Base-by-base conservation (phyloP, 176 grass and related monocot species). In the Bonia amplexicaulis region DNA sequence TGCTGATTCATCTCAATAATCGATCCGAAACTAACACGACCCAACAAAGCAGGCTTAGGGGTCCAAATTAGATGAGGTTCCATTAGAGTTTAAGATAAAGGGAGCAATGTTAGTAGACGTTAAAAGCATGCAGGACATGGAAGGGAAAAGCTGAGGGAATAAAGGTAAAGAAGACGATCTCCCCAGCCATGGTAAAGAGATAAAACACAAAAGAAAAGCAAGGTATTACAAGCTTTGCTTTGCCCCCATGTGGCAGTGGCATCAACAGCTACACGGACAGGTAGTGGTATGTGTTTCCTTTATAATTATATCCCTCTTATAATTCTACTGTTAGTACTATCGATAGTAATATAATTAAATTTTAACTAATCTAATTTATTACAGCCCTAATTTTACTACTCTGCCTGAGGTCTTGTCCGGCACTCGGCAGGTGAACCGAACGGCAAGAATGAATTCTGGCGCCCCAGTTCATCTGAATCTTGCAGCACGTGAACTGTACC, bases 31-130 rank as follows among this genome's bases (percentile, higher is more conserved):
- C 61, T 8, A 64, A 16, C 26, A 64, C 6, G 13, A 31, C 0
- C 12, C 31, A 13, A 57, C 20, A 11, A 20, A 27, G 46, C 3
- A 20, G 61, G 71, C 3, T n/a, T n/a, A n/a, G n/a, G n/a, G n/a
- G n/a, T n/a, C n/a, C n/a, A n/a, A n/a, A n/a, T n/a, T n/a, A n/a
- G n/a, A n/a, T n/a, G n/a, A n/a, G n/a, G n/a, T n/a, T n/a, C n/a
- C n/a, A n/a, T n/a, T n/a, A 66, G 45, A 47, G 47, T 81, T 87
- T n/a, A 64, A 88, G 83, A n/a, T 54, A 83, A 88, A 83, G 76
- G 6, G 54, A 45, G 7, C 33, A 54, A 63, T 76, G 6, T 40
- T 73, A 62, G 8, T 52, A 76, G 64, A 77, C 77, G 86, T 8
- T 2, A 61, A 69, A 74, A 60, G n/a, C 63, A 60, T 31, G 52